phyloP scores from a whole-genome alignment of 208 protist genomes.

The Leishmania gerbilli region DNA sequence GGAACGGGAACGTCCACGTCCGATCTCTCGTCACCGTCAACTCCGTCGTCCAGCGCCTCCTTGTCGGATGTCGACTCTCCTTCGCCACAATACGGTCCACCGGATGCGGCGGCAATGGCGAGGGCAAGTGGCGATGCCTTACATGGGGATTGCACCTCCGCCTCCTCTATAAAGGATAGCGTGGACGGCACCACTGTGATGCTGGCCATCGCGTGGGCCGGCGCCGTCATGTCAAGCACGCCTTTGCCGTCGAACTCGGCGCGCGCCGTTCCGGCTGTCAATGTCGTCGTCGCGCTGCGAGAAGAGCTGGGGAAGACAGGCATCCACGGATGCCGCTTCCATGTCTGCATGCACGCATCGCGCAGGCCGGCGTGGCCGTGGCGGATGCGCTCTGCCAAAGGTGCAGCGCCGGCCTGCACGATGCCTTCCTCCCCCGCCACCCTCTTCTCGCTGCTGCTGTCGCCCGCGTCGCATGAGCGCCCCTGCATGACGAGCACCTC shows the following conservation, averaged over 20 bases:
- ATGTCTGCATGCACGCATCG: background rate
- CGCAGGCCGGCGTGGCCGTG: background rate
- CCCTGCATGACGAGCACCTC: background rate
- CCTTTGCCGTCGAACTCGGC: background rate
- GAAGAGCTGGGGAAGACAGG: background rate
- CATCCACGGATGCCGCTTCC: constrained; percentile 8
- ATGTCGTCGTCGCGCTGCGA: background rate
- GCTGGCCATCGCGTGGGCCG: background rate
- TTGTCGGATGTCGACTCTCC: background rate
- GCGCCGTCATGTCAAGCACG: background rate
- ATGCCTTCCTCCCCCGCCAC: background rate
- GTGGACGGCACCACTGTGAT: constrained; percentile 6
- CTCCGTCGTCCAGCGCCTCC: background rate
- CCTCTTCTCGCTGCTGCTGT: background rate
- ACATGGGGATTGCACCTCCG: background rate
- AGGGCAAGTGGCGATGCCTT: background rate
- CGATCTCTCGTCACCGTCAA: background rate
- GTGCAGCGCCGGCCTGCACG: background rate
- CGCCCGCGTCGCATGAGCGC: background rate
- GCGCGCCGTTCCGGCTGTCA: background rate
- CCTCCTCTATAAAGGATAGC: background rate
- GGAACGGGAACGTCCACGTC: background rate
- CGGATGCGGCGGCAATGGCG: background rate
- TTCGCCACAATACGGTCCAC: background rate
- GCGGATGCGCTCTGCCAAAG: background rate